Conservation (phyloP, 2,329 filamentous ascomycete genomes). For the Stemphylium beticola region DNA sequence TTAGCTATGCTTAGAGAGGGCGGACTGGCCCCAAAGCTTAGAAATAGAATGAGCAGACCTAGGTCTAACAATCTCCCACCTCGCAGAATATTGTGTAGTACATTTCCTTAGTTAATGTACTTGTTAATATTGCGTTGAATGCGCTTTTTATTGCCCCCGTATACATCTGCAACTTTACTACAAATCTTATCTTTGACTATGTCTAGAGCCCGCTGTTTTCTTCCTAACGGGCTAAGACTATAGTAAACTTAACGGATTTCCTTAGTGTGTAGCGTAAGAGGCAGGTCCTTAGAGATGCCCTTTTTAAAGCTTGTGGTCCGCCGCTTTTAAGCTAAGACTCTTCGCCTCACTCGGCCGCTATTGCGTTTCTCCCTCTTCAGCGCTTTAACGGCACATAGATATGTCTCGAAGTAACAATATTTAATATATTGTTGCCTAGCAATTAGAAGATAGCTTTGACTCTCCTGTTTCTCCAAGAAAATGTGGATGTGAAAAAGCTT, state of each 20-base stretch:
- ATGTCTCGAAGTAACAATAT: constrained; percentile 16
- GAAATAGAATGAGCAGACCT: constrained; percentile 12
- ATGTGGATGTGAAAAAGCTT: constrained; percentile 9
- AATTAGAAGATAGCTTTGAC: constrained; percentile 4
- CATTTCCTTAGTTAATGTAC: constrained; percentile 10
- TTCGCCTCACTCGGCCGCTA: constrained; percentile 1
- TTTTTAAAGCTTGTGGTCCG: constrained; percentile 7
- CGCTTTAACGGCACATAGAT: constrained; percentile 9
- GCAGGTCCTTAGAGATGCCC: background rate
- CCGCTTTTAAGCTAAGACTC: background rate
- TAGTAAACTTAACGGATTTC: constrained; percentile 2
- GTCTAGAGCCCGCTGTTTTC: background rate
- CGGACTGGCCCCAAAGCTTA: background rate
- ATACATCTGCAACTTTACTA: background rate
- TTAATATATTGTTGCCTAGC: constrained; percentile 11
- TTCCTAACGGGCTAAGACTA: background rate
- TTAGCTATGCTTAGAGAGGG: constrained; percentile 2
- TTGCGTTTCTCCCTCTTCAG: constrained; percentile 1
- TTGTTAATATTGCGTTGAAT: constrained; percentile 5
- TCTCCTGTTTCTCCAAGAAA: constrained; percentile 7
- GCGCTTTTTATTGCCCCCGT: background rate
- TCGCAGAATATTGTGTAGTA: constrained; percentile 7
- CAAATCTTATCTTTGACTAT: constrained; percentile 13
- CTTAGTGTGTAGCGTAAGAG: background rate
- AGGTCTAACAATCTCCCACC: background rate